These are phyloP conservation scores for Phytophthora europaea DNA, from an alignment of 352 stramenopile genomes.

Conservation along the genomic window DNA sequence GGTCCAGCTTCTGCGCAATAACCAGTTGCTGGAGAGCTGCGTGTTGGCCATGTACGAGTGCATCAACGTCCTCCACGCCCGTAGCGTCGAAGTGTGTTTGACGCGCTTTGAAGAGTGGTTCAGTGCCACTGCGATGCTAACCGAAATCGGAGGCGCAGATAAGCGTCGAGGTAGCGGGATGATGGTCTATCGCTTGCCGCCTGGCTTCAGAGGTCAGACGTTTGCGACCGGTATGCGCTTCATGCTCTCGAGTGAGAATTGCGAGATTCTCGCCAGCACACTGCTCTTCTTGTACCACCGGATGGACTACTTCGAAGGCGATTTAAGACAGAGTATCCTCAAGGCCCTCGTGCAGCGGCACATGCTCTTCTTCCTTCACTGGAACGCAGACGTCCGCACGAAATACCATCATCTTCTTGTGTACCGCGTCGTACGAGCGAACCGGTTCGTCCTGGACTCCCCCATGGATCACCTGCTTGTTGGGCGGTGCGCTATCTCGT, in stretches of 20 bases:
- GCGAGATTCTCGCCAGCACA: constrained; percentile 72
- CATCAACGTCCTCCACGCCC: constrained; percentile 74
- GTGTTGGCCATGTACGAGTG: constrained; percentile 79
- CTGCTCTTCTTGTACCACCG: constrained; percentile 80
- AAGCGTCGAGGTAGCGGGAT: constrained; percentile 29
- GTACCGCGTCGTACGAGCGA: constrained; percentile 68
- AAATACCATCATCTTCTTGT: constrained; percentile 84
- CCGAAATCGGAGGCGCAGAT: constrained; percentile 26
- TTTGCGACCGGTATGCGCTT: constrained; percentile 72
- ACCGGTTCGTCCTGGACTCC: constrained; percentile 73
- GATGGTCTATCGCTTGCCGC: constrained; percentile 58
- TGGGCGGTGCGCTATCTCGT: constrained; percentile 55
- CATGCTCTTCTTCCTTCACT: constrained; percentile 84
- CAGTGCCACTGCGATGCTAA: constrained; percentile 47
- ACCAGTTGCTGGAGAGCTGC: constrained; percentile 69
- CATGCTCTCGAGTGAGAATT: constrained; percentile 80
- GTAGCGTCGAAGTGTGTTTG: constrained; percentile 72
- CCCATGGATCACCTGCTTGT: constrained; percentile 76
- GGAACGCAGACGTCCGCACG: constrained; percentile 74
- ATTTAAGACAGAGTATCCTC: constrained; percentile 71
- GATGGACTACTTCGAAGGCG: constrained; percentile 79
- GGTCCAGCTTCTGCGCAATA: constrained; percentile 66
- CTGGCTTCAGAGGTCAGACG: constrained; percentile 55
- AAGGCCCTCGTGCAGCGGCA: constrained; percentile 81
- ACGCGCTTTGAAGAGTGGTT: constrained; percentile 81